A percentile compares a stretch with the other conserved stretches of the same genome.
These are phyloP conservation scores for Trichoderma asperellum DNA, from an alignment of 2,329 filamentous ascomycete species.

Conservation along the genomic window DNA sequence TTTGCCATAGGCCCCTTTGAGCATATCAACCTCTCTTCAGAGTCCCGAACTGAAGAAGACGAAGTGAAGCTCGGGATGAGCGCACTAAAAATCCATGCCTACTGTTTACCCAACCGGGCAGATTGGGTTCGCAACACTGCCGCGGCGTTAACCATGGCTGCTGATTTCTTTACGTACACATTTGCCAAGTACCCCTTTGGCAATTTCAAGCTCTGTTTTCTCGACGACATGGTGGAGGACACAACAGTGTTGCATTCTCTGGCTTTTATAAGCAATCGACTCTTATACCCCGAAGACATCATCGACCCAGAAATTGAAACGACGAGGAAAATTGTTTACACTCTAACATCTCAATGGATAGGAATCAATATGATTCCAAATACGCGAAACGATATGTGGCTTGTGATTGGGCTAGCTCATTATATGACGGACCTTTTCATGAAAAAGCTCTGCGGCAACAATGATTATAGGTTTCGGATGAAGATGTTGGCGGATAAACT, in stretches of 20 bases:
- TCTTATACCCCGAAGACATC: constrained; percentile 83
- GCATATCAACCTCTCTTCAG: constrained; percentile 80
- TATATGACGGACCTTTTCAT: constrained; percentile 96
- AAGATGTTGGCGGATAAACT: constrained; percentile 83
- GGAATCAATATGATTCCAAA: constrained; percentile 90
- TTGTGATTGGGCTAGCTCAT: constrained; percentile 85
- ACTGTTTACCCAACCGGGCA: constrained; percentile 81
- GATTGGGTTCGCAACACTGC: constrained; percentile 88
- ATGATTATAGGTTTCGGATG: constrained; percentile 89
- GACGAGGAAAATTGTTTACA: constrained; percentile 78
- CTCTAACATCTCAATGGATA: constrained; percentile 89
- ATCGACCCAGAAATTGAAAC: constrained; percentile 84
- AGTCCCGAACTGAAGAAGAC: constrained; percentile 87
- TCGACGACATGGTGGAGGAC: constrained; percentile 83
- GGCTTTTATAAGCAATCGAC: constrained; percentile 81
- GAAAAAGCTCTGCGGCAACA: constrained; percentile 87
- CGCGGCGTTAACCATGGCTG: constrained; percentile 78
- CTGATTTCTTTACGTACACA: constrained; percentile 88
- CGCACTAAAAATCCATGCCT: constrained; percentile 86
- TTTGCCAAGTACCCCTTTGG: constrained; percentile 91
- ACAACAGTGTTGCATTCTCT: constrained; percentile 79
- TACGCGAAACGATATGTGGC: constrained; percentile 80
- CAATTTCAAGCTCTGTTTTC: constrained; percentile 90
- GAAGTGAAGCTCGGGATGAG: constrained; percentile 89
- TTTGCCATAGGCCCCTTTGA: constrained; percentile 96